Conservation (phyloP, 306 rosid species). For the Acacia crassicarpa region DNA sequence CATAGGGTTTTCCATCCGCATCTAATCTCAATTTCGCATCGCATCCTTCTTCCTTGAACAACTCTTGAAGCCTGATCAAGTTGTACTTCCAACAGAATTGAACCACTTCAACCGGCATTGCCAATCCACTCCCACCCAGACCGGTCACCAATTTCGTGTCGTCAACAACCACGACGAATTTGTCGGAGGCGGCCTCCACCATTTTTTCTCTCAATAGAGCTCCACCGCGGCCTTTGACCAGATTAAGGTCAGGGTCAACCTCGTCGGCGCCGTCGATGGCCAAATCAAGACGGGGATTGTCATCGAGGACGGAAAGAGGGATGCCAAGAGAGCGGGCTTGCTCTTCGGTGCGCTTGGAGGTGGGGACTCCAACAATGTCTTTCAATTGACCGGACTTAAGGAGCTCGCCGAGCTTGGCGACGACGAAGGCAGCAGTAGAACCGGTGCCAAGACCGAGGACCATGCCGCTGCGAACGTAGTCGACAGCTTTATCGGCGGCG, state of each 20-base stretch:
- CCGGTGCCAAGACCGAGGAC: constrained; percentile 92
- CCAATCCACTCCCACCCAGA: constrained; percentile 72
- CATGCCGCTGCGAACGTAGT: constrained; percentile 75
- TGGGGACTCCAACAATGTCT: constrained; percentile 75
- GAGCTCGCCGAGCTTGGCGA: constrained; percentile 71
- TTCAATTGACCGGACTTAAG: constrained; percentile 57
- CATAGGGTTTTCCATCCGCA: constrained; percentile 60
- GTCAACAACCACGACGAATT: constrained; percentile 71
- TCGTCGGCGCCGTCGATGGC: constrained; percentile 91
- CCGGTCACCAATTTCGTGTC: constrained; percentile 72
- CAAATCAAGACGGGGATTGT: constrained; percentile 69
- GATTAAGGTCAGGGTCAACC: constrained; percentile 72
- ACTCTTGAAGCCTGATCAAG: constrained; percentile 52
- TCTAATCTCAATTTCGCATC: constrained; percentile 70
- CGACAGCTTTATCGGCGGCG: constrained; percentile 90
- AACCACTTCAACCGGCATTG: constrained; percentile 92
- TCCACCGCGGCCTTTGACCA: constrained; percentile 87
- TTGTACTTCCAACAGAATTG: constrained; percentile 90
- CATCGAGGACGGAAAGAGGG: constrained; percentile 77
- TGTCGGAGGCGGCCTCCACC: constrained; percentile 85
- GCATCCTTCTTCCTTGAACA: constrained; percentile 68
- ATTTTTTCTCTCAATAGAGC: constrained; percentile 76
- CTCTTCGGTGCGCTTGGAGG: constrained; percentile 86
- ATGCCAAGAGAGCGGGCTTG: constrained; percentile 76
- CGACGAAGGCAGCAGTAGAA: constrained; percentile 91